Evolutionary conservation across 2,329 filamentous ascomycete genomes (phyloP), one percentile per base, ranked within the genome.

Genomic region (Aspergillus brasiliensis): DNA sequence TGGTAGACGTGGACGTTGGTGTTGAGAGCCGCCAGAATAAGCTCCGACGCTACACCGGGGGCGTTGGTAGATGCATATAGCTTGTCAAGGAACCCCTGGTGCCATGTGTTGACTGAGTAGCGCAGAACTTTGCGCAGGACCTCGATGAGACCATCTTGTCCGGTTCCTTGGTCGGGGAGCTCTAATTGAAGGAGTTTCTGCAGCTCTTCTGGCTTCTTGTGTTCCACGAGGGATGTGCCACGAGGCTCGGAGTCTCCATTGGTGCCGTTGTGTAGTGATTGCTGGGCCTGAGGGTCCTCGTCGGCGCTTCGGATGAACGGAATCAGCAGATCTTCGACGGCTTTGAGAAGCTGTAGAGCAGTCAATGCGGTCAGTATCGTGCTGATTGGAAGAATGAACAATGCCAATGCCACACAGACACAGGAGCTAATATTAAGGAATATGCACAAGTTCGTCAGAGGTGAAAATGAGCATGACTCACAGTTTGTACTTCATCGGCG

Each of bases 61-160:
- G 94, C 89, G 71, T 95, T 95, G 40, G 91, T 96, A 65, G 89
- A 89, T n/a, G 90, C 87, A 76, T 97, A 98, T 17, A 98, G 82
- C 79, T 99, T 98, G 78, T 97, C 93, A 71, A 98, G 79, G 77
- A 98, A 99, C 10, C 94, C 94, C 77, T 97, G 93, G 71, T 96
- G 91, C 91, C 93, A 98, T n/a, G 94, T 97, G 78, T 99, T 99
- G 71, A 98, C 94, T 71, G 90, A 95, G 76, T 96, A 92, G 64
- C 86, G 83, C 44, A 98, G 82, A 19, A 97, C 82, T 61, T 87
- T 84, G 65, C 87, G 80, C 48, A 96, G 83, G 3, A 86, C 86
- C 34, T 86, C 82, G 27, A 97, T 79, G 31, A 97, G 79, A 0
- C 93, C 94, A 46, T 90, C 85, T 67, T 90, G 90, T 1, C 88